phyloP scores from a whole-genome alignment of 106 monocot species.

The Cymbidium sinense region DNA sequence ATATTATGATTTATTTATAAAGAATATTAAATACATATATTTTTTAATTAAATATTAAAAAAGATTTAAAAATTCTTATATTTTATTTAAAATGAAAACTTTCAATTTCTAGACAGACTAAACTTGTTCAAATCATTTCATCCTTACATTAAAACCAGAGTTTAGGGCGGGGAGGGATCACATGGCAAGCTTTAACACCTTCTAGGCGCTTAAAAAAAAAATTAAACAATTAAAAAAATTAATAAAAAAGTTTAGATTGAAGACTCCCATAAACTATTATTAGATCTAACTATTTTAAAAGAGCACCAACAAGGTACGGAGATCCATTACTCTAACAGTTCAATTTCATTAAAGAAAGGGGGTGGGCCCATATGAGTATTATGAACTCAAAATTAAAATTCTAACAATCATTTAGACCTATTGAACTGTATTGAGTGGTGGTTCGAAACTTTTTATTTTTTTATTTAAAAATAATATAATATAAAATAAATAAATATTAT shows the following conservation, averaged over 20 bases:
- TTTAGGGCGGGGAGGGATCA: not conserved
- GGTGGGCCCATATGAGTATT: not conserved
- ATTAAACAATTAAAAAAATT: too few relatives aligned
- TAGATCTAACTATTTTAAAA: not conserved
- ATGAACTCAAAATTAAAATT: too few relatives aligned
- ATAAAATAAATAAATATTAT: too few relatives aligned
- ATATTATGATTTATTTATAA: too few relatives aligned
- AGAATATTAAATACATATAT: too few relatives aligned
- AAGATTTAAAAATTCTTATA: too few relatives aligned
- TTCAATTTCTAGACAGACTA: too few relatives aligned
- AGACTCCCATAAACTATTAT: not conserved
- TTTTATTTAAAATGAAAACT: too few relatives aligned
- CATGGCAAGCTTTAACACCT: not conserved
- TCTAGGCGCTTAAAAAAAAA: not conserved
- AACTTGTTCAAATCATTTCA: too few relatives aligned
- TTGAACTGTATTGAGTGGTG: not conserved
- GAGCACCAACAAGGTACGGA: not conserved
- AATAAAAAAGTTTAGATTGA: not conserved
- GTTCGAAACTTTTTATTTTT: not conserved
- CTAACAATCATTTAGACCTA: not conserved
- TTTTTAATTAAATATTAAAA: too few relatives aligned
- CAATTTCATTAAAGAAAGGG: not conserved
- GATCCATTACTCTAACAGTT: not conserved
- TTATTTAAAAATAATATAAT: too few relatives aligned
- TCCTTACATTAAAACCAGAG: too few relatives aligned